phyloP scores from a whole-genome alignment of 305 asterid genomes.

The Vinca major region DNA sequence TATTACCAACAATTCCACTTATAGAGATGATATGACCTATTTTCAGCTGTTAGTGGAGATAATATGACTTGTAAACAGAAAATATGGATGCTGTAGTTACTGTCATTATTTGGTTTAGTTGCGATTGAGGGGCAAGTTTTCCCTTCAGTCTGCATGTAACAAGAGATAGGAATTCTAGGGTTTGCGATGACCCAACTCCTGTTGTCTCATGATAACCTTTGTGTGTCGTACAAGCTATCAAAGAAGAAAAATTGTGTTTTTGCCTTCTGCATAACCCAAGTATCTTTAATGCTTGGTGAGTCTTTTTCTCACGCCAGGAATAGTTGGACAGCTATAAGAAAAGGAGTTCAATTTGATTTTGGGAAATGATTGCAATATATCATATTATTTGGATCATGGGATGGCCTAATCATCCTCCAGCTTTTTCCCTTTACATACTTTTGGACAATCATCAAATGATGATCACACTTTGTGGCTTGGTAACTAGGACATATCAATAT shows the following conservation, averaged over 20 bases:
- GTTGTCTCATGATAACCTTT: not conserved
- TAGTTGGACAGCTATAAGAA: not conserved
- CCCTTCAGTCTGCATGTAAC: not conserved
- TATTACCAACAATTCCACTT: not conserved
- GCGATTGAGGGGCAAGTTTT: not conserved
- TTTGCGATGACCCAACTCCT: not conserved
- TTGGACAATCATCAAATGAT: not conserved
- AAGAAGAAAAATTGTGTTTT: not conserved
- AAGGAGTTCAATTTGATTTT: not conserved
- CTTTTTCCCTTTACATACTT: not conserved
- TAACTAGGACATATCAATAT: not conserved
- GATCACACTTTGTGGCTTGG: not conserved
- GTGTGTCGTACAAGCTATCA: not conserved
- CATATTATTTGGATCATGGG: not conserved
- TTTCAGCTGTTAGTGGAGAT: not conserved
- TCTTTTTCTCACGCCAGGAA: not conserved
- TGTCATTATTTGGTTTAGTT: not conserved
- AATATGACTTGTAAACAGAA: not conserved
- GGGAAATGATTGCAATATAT: not conserved
- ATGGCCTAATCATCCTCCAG: not conserved
- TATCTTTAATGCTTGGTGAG: not conserved
- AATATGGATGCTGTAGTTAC: not conserved
- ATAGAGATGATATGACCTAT: not conserved
- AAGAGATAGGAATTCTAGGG: not conserved
- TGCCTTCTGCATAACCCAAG: not conserved